A percentile compares a stretch with the other conserved stretches of the same genome.
phyloP scores from a whole-genome alignment of 2,329 filamentous ascomycete species.

The Diaporthe amygdali region DNA sequence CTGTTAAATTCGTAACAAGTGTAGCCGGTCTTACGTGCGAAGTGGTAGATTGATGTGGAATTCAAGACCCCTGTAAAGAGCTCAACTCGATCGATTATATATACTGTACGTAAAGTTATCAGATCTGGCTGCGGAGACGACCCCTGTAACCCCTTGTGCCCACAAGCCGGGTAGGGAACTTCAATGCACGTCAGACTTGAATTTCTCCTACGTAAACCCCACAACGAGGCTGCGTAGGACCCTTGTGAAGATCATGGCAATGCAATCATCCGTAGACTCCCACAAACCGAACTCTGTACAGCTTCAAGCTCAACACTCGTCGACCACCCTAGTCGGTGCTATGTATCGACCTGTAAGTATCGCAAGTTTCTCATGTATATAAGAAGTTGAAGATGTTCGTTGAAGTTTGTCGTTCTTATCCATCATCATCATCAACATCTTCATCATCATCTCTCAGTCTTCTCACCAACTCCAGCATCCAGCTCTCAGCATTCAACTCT shows the following conservation, averaged over 20 bases:
- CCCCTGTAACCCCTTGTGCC: not conserved
- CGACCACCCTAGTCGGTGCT: too few species aligned
- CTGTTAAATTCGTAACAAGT: too few species aligned
- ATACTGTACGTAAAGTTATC: too few species aligned
- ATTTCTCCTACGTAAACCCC: not conserved
- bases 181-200: not conserved
- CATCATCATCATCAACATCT: not conserved
- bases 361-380: not conserved
- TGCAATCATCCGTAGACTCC: not conserved
- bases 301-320: not conserved
- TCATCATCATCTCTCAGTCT: not conserved
- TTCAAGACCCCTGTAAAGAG: too few species aligned
- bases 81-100: too few species aligned
- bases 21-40: too few species aligned
- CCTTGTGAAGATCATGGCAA: slow-evolving; percentile 3
- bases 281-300: not conserved
- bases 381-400: not conserved
- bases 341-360: not conserved
- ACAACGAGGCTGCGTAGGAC: not conserved
- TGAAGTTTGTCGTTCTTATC: not conserved
- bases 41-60: too few species aligned
- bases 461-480: not conserved
- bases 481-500: not conserved
- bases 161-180: not conserved
- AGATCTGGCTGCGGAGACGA: not conserved